Percentiles rank a stretch among this genome's conserved stretches.
These are phyloP conservation scores for Strigomonas oncopelti DNA, from an alignment of 208 protist species.

Conservation along the genomic window DNA sequence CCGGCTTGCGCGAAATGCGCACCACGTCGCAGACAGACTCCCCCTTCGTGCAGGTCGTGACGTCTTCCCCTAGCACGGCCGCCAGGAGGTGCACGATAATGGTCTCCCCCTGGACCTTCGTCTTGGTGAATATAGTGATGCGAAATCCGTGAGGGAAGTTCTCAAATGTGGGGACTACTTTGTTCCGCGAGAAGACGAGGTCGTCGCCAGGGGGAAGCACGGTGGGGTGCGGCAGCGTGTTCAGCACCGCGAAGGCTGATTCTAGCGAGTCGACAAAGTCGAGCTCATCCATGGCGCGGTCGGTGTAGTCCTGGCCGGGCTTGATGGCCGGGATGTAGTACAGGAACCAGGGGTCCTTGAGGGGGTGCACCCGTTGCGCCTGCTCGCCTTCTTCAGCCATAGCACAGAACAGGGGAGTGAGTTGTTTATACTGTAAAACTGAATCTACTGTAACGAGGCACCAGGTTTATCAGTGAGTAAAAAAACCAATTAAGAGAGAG, in stretches of 20 bases:
- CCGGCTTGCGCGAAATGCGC: constrained; percentile 71
- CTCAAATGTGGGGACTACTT: constrained; percentile 69
- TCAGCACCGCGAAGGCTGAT: constrained; percentile 67
- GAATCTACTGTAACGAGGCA: background rate
- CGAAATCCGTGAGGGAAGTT: constrained; percentile 69
- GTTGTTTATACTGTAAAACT: background rate
- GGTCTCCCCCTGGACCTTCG: constrained; percentile 59
- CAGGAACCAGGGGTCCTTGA: constrained; percentile 82
- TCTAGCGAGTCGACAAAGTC: constrained; percentile 76
- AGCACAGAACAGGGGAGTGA: too few species aligned
- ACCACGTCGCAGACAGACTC: constrained; percentile 61
- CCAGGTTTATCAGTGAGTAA: background rate
- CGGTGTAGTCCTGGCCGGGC: constrained; percentile 38
- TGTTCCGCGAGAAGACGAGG: constrained; percentile 74
- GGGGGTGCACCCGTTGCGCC: constrained; percentile 32
- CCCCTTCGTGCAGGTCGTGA: constrained; percentile 40
- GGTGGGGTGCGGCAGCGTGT: constrained; percentile 61
- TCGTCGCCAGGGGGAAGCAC: constrained; percentile 62
- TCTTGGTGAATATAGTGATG: constrained; percentile 67
- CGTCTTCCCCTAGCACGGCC: constrained; percentile 67
- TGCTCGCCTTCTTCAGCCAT: background rate
- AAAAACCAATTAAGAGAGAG: constrained; percentile 4
- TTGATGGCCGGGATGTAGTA: constrained; percentile 68
- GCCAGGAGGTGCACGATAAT: constrained; percentile 47
- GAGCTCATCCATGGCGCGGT: constrained; percentile 49